Evolutionary conservation across 768 basidiomycete species (phyloP), one percentile per base, ranked within the genome.

Genomic region (Pleurotus giganteus): DNA sequence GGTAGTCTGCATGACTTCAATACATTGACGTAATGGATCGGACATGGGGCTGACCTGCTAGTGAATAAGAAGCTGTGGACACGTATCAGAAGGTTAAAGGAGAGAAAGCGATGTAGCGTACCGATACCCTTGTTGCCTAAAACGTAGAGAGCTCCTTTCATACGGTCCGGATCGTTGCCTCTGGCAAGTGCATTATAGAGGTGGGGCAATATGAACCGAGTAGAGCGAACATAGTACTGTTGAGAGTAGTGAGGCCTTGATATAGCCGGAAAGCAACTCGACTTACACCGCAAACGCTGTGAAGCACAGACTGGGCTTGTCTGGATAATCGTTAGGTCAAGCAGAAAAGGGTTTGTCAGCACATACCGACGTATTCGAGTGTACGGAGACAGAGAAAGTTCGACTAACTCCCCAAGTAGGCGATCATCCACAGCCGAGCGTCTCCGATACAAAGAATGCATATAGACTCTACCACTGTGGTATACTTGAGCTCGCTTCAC

Each of bases 131-230:
- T 89, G 61, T 86, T 85, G 72, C 84, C 84, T 8, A 91, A 69
- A 17, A 90, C 76, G 65, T 94, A 94, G 36, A 96, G 74, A 15
- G 92, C 93, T 6, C 96, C 96, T 72, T 98, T 98, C 85, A 97
- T 95, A 23, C 88, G 80, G 69, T 98, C 94, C 8, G 93, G 89
- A 64, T 95, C 92, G 55, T 81, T 85, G 4, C 89, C 93, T 63
- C 84, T 87, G 53, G 70, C 69, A 46, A 91, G 69, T 4, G 86
- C 83, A 56, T 78, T 74, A 61, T 86, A 84, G 43, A 89, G 68
- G 19, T 71, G 68, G 4, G 88, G 85, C 26, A 89, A 73, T 41
- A 80, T 75, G 58, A 81, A 80, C 62, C 83, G 78, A 26, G 86
- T 89, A 4, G 89, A 88, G 54, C 88, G 81, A 34, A 89, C 74